Evolutionary conservation across 83 land plant species (phyloP).

Genomic region (Thuja plicata): DNA sequence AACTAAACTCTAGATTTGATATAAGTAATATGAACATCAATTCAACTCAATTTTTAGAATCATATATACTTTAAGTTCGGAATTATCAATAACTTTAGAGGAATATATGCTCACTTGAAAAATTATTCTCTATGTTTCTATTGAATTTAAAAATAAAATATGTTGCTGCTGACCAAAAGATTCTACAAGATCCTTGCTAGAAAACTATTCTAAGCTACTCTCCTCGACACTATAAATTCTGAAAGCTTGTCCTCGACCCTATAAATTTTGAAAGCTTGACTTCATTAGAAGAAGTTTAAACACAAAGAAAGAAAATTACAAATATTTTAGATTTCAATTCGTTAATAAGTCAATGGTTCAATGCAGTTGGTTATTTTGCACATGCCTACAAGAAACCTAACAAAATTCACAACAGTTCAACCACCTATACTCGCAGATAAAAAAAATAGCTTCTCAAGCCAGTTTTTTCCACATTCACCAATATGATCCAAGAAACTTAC

Average conservation of each 20-base stretch:
- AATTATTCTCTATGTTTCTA: no score
- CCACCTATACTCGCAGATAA: not conserved
- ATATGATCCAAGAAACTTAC: slow-evolving; percentile 35
- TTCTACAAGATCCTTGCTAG: not conserved
- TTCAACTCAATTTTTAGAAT: no score
- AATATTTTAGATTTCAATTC: slow-evolving; percentile 52
- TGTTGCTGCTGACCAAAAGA: not conserved
- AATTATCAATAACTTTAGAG: no score
- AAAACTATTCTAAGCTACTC: not conserved
- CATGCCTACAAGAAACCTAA: slow-evolving; percentile 38
- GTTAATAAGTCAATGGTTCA: slow-evolving; percentile 55
- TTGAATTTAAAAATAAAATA: no score
- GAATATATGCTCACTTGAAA: no score
- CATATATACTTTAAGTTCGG: no score
- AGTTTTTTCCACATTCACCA: not conserved
- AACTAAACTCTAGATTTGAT: no score
- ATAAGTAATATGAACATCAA: no score
- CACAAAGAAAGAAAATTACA: slow-evolving; percentile 32
- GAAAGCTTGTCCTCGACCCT: no score
- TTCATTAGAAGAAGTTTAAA: not conserved
- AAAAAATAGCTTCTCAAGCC: not conserved
- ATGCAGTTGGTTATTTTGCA: slow-evolving; percentile 63
- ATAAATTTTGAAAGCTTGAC: not conserved
- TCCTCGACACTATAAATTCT: not conserved
- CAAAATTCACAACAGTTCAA: no score